A percentile compares a stretch with the other conserved stretches of the same genome.
Evolutionary conservation across 441 rosid species (phyloP).

Genomic region (Mallotus repandus): DNA sequence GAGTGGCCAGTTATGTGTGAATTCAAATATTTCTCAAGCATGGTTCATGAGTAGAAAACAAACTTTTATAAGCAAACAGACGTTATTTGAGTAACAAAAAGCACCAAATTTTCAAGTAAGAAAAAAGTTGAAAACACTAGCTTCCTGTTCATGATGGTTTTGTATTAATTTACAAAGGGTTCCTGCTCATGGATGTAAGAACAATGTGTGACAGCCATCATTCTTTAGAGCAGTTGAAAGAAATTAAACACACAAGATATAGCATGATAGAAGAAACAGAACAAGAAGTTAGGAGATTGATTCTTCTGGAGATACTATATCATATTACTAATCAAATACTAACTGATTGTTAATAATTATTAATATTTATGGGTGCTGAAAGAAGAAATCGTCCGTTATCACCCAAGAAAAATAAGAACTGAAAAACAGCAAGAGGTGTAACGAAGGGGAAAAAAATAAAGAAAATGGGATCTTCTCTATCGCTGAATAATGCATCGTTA

Average conservation of each 20-base stretch:
- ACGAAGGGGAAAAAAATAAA: neutral
- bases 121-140: neutral
- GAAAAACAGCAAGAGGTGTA: too few relatives aligned
- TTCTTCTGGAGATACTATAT: too few relatives aligned
- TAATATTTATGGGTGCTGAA: too few relatives aligned
- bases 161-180: neutral
- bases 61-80: too few relatives aligned
- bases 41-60: too few relatives aligned
- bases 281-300: neutral
- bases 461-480: neutral
- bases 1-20: neutral
- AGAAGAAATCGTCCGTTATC: too few relatives aligned
- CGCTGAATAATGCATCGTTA: neutral
- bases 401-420: too few relatives aligned
- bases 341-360: too few relatives aligned
- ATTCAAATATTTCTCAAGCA: too few relatives aligned
- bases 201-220: neutral
- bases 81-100: too few relatives aligned
- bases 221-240: neutral
- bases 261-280: neutral
- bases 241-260: neutral
- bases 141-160: neutral
- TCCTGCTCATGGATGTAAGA: neutral
- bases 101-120: too few relatives aligned
- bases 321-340: too few relatives aligned